These are phyloP conservation scores for Monosporozyma siamensis DNA, from an alignment of 805 yeast genomes.

Conservation along the genomic window DNA sequence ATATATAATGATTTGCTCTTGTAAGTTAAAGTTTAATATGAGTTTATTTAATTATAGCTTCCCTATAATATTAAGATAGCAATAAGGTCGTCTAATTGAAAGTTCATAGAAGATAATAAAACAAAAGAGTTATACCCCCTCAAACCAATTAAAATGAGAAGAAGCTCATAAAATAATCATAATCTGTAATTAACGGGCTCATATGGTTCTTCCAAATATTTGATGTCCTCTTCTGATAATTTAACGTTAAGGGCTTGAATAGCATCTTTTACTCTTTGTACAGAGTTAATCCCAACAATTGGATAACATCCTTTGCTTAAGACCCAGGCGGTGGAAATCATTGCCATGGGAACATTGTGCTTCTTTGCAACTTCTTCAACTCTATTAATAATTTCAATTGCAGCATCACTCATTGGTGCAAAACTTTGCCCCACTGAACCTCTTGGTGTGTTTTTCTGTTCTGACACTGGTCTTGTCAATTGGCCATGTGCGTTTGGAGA, in stretches of 20 bases:
- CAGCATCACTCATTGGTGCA: slow-evolving; percentile 33
- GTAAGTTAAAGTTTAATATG: no score
- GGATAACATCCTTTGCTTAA: slow-evolving; percentile 45
- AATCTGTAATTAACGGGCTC: slow-evolving; percentile 19
- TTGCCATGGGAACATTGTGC: slow-evolving; percentile 43
- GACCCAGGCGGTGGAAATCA: slow-evolving; percentile 47
- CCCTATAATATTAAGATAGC: no score
- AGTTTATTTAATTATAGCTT: no score
- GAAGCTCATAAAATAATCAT: no score
- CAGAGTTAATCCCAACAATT: slow-evolving; percentile 45
- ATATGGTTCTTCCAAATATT: slow-evolving; percentile 20
- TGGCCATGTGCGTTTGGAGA: slow-evolving; percentile 50
- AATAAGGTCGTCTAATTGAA: no score
- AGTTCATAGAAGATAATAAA: no score
- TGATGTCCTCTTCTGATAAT: slow-evolving; percentile 26
- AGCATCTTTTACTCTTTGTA: slow-evolving; percentile 44
- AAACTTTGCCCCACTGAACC: slow-evolving; percentile 21
- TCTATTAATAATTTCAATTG: slow-evolving; percentile 35
- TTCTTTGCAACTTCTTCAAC: slow-evolving; percentile 47
- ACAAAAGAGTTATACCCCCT: no score
- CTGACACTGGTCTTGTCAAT: slow-evolving; percentile 39
- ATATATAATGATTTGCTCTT: no score
- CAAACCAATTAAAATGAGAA: no score
- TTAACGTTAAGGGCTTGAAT: slow-evolving; percentile 34
- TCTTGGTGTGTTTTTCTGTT: slow-evolving; percentile 9